Conservation (phyloP, 345 rosid species). For the Trapa incisa region DNA sequence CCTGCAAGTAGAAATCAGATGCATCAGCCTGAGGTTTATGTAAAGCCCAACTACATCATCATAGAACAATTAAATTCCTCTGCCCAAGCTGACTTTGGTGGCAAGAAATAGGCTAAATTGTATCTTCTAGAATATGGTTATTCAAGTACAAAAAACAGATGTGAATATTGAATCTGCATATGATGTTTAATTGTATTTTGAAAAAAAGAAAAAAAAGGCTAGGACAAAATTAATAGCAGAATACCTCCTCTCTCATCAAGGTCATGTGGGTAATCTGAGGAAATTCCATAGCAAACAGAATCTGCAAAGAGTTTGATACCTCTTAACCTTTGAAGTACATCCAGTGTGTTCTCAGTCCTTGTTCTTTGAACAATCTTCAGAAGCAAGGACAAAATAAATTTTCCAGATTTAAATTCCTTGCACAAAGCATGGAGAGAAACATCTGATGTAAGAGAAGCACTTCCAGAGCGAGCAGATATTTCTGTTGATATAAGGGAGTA, state of each 20-base stretch:
- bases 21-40: background rate
- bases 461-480: constrained; percentile 59
- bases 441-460: constrained; percentile 35
- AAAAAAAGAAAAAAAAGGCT: background rate
- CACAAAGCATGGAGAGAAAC: constrained; percentile 37
- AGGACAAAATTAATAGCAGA: background rate
- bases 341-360: constrained; percentile 40
- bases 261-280: constrained; percentile 26
- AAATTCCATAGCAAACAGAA: constrained; percentile 56
- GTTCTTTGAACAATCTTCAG: constrained; percentile 50
- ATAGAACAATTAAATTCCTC: background rate
- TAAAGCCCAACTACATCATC: background rate
- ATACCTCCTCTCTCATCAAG: constrained; percentile 34
- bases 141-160: background rate
- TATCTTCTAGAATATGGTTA: background rate
- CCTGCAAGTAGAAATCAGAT: constrained; percentile 24
- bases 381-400: constrained; percentile 56
- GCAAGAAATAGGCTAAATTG: background rate
- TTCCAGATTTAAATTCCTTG: constrained; percentile 61
- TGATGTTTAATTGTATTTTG: background rate
- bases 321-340: constrained; percentile 72
- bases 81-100: background rate
- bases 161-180: background rate
- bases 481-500: constrained; percentile 77
- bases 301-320: constrained; percentile 68